A percentile compares a stretch with the other conserved stretches of the same genome.
Evolutionary conservation across 2,329 filamentous ascomycete genomes (phyloP).

Genomic region (Phaeophleospora eucalypticola): DNA sequence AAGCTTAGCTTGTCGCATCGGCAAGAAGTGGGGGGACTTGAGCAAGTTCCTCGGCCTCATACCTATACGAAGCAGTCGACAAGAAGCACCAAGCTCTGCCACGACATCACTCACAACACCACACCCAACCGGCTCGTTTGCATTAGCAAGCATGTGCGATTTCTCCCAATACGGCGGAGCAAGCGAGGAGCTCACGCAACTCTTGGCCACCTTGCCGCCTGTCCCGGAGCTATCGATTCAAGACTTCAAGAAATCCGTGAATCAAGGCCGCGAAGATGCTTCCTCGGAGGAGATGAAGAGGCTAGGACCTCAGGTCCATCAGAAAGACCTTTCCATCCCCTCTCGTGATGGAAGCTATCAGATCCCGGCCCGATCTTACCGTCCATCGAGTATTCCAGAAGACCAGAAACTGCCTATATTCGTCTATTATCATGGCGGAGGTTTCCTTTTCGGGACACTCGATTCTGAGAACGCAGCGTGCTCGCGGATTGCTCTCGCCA

Average conservation of each 20-base stretch:
- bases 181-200: conserved; percentile 12
- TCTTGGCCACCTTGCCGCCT: conserved; percentile 12
- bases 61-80: too few relatives aligned
- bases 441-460: conserved; percentile 54
- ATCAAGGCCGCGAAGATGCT: conserved; percentile 13
- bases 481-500: conserved; percentile 43
- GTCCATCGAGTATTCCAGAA: conserved; percentile 33
- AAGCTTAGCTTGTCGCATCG: too few relatives aligned
- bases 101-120: too few relatives aligned
- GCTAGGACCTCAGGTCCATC: conserved; percentile 5
- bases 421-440: conserved; percentile 54
- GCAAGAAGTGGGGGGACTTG: too few relatives aligned
- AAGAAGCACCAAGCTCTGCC: too few relatives aligned
- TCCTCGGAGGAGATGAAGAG: conserved; percentile 10
- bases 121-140: too few relatives aligned
- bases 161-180: conserved; percentile 20
- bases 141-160: too few relatives aligned
- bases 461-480: conserved; percentile 52
- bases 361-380: conserved; percentile 48
- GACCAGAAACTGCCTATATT: conserved; percentile 40
- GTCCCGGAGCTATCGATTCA: conserved; percentile 10
- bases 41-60: too few relatives aligned
- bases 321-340: conserved; percentile 30
- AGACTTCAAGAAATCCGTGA: conserved; percentile 13
- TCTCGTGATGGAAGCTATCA: conserved; percentile 43